Conservation (phyloP, 305 asterid genomes). For the Stenogyne calaminthoides region DNA sequence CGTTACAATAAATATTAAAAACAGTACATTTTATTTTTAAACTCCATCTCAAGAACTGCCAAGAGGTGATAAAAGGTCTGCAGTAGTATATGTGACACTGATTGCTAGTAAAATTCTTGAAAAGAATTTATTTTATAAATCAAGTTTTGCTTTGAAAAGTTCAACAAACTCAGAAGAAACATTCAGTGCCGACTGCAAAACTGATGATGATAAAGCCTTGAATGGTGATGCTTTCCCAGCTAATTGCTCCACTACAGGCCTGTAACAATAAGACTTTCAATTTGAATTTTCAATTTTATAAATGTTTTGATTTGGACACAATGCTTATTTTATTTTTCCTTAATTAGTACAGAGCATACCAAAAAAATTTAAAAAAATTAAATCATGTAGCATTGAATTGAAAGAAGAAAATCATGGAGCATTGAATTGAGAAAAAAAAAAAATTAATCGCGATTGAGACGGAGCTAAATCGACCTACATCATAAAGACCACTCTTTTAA, state of each 20-base stretch:
- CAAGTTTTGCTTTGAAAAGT: slow-evolving; percentile 22
- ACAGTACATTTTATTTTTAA: too few relatives aligned
- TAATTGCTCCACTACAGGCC: slow-evolving; percentile 33
- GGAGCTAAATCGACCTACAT: not conserved
- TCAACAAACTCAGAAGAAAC: slow-evolving; percentile 18
- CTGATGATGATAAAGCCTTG: slow-evolving; percentile 36
- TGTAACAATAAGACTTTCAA: slow-evolving; percentile 3
- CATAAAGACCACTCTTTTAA: not conserved
- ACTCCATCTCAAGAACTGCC: too few relatives aligned
- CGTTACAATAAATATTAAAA: too few relatives aligned
- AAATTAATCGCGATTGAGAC: not conserved
- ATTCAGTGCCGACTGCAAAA: slow-evolving; percentile 33
- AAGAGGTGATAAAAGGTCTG: too few relatives aligned
- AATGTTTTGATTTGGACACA: not conserved
- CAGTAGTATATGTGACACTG: too few relatives aligned
- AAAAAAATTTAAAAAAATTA: too few relatives aligned
- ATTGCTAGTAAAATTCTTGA: not conserved
- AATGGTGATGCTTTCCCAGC: slow-evolving; percentile 35
- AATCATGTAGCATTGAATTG: not conserved
- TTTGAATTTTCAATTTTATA: not conserved
- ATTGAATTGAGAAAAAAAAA: too few relatives aligned
- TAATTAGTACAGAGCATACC: not conserved
- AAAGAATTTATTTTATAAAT: not conserved
- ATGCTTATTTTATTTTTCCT: not conserved
- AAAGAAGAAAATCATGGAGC: not conserved